Conservation (phyloP, 2,329 filamentous ascomycete genomes). For the Diaporthe amygdali region DNA sequence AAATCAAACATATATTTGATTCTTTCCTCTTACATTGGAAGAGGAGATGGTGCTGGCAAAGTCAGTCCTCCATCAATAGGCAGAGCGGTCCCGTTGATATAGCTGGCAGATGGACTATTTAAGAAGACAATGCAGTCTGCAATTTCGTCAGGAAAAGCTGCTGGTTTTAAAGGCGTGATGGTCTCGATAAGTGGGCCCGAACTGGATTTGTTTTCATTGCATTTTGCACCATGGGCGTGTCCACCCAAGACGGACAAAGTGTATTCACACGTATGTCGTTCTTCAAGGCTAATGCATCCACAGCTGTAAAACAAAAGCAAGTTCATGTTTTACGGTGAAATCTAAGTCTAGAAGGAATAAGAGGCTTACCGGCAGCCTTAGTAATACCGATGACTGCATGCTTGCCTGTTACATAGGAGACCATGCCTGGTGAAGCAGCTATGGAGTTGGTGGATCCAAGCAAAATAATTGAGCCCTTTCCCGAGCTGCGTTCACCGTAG, state of each 20-base stretch:
- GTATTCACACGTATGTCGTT: constrained; percentile 38
- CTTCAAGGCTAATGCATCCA: constrained; percentile 31
- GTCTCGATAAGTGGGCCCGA: constrained; percentile 13
- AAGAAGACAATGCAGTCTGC: constrained; percentile 26
- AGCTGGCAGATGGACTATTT: constrained; percentile 23
- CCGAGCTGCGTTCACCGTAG: neutral
- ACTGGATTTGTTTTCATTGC: constrained; percentile 24
- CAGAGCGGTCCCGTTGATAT: constrained; percentile 20
- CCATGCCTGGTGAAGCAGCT: neutral
- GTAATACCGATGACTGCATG: neutral
- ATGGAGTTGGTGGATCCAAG: neutral
- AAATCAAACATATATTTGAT: no score
- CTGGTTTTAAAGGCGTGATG: constrained; percentile 20
- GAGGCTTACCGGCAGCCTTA: neutral
- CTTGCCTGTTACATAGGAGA: neutral
- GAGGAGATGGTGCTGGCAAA: neutral
- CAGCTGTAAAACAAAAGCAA: neutral
- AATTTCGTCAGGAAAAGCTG: constrained; percentile 25
- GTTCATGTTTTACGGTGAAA: neutral
- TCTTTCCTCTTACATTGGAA: neutral
- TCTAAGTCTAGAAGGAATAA: neutral
- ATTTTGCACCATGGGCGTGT: constrained; percentile 35
- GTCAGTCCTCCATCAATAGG: neutral
- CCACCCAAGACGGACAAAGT: constrained; percentile 37
- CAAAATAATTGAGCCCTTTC: constrained; percentile 1